A percentile compares a stretch with the other conserved stretches of the same genome.
phyloP scores from a whole-genome alignment of 331 rosid genomes.

The Prunus yedoensis region DNA sequence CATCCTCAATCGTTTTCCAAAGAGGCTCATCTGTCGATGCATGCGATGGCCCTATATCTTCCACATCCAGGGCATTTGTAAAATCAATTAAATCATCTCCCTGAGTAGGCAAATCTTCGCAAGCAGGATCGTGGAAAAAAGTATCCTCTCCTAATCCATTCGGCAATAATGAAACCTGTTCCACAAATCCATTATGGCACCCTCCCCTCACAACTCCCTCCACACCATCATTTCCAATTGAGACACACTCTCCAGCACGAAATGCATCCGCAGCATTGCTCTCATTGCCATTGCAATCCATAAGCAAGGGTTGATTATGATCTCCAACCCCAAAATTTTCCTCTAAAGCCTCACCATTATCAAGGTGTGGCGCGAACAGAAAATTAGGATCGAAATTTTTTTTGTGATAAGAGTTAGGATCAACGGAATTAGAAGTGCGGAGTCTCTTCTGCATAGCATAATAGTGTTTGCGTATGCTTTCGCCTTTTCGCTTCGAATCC shows the following conservation, averaged over 20 bases:
- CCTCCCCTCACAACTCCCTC: constrained; percentile 7
- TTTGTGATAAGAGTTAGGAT: neutral
- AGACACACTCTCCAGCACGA: neutral
- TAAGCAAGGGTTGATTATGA: constrained; percentile 18
- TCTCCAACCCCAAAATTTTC: constrained; percentile 20
- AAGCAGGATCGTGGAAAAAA: constrained; percentile 10
- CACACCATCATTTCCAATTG: neutral
- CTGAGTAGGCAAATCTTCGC: constrained; percentile 14
- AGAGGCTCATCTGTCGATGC: constrained; percentile 39
- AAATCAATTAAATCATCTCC: constrained; percentile 37
- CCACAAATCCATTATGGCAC: neutral
- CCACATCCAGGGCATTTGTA: constrained; percentile 34
- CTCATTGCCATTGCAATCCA: neutral
- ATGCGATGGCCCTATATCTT: constrained; percentile 41
- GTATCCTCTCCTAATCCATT: constrained; percentile 1
- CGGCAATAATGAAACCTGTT: neutral
- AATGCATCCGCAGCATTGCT: neutral
- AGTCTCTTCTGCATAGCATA: constrained; percentile 42
- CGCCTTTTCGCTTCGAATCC: constrained; percentile 37
- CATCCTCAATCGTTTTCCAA: constrained; percentile 63
- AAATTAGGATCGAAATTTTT: neutral
- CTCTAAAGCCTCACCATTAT: constrained; percentile 18
- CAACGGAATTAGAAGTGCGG: constrained; percentile 25
- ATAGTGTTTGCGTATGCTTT: constrained; percentile 50
- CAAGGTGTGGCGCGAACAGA: neutral